A percentile compares a stretch with the other conserved stretches of the same genome.
phyloP scores from a whole-genome alignment of 2,329 filamentous ascomycete species.

The Neonectria punicea region DNA sequence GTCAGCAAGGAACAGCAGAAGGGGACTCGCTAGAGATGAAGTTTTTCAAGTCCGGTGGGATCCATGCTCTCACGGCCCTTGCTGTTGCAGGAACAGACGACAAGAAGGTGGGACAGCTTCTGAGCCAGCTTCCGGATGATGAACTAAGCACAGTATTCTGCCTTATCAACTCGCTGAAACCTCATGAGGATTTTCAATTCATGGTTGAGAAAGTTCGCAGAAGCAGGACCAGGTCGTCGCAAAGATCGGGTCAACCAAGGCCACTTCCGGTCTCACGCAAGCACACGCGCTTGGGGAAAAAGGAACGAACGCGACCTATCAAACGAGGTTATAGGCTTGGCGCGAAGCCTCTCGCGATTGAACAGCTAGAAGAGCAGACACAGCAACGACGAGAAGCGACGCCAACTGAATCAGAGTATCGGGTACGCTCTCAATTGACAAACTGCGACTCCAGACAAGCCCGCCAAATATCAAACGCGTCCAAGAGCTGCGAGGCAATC shows the following conservation, averaged over 20 bases:
- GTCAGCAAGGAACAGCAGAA: neutral
- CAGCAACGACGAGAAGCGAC: neutral
- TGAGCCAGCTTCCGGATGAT: no score
- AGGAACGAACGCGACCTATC: neutral
- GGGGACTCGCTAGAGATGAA: neutral
- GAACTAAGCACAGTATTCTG: neutral
- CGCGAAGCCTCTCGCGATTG: neutral
- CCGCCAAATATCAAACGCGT: no score
- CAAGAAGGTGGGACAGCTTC: neutral
- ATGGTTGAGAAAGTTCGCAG: neutral
- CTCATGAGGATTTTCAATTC: neutral
- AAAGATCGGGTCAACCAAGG: neutral
- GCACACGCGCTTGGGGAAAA: neutral
- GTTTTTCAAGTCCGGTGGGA: neutral
- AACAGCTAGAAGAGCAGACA: neutral
- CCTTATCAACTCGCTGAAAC: neutral
- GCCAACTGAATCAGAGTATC: neutral
- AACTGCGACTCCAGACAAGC: neutral
- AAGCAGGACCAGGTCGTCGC: neutral
- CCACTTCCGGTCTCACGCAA: neutral
- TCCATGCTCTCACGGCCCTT: neutral
- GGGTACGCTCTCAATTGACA: neutral
- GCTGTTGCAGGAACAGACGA: neutral
- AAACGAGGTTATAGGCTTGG: neutral
- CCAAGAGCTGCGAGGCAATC: no score